Evolutionary conservation across 176 grass and related monocot genomes (phyloP).

Genomic region (Zizania latifolia): DNA sequence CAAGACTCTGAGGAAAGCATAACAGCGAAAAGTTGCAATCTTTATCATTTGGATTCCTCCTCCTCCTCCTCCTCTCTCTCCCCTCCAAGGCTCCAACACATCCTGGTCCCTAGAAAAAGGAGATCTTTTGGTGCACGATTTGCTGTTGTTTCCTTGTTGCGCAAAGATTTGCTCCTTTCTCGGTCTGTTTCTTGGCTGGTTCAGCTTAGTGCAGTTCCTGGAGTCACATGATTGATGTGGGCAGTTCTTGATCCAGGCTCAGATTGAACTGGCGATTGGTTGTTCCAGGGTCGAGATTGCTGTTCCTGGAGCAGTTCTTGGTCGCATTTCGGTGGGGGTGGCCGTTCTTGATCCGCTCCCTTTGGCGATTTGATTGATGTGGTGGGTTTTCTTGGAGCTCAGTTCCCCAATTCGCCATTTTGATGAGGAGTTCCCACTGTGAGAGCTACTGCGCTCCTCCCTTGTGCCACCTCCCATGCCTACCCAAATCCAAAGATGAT

Average conservation of each 20-base stretch:
- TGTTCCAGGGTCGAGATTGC: background rate
- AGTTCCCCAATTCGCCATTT: conserved; percentile 33
- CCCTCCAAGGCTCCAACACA: conserved; percentile 16
- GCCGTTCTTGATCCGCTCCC: background rate
- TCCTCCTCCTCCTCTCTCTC: too few species aligned
- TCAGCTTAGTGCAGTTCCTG: background rate
- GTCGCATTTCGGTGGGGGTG: background rate
- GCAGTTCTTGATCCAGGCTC: conserved; percentile 9
- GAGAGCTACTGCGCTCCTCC: conserved; percentile 54
- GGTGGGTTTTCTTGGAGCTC: conserved; percentile 32
- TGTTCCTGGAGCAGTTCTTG: background rate
- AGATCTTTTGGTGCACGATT: conserved; percentile 36
- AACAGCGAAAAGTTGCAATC: conserved; percentile 33
- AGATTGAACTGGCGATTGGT: conserved; percentile 6
- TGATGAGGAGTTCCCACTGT: conserved; percentile 75
- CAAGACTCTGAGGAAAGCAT: background rate
- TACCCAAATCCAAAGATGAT: conserved; percentile 45
- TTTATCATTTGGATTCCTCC: conserved; percentile 42
- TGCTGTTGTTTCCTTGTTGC: background rate
- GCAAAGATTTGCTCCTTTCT: conserved; percentile 19
- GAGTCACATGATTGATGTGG: background rate
- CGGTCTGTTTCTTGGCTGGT: conserved; percentile 9
- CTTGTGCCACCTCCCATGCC: conserved; percentile 44
- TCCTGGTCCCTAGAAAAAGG: conserved; percentile 26
- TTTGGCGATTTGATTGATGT: conserved; percentile 39